Conservation (phyloP, 31 red algal species). For the Endocladia muricata region DNA sequence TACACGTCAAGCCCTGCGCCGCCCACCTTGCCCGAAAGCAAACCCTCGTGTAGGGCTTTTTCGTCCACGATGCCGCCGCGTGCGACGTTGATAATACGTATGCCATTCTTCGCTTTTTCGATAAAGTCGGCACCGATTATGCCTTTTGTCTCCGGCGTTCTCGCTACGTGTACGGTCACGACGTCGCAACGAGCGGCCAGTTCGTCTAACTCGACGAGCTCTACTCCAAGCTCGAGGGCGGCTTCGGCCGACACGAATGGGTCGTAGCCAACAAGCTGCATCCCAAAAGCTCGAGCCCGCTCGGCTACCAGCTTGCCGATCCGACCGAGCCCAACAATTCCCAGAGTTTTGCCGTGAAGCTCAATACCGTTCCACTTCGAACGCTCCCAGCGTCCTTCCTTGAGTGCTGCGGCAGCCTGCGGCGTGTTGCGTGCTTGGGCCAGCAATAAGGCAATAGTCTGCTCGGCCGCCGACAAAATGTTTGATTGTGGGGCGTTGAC, state of each 20-base stretch:
- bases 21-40: conserved; percentile 28
- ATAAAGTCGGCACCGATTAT: conserved; percentile 51
- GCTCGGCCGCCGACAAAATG: conserved; percentile 68
- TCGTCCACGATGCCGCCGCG: conserved; percentile 68
- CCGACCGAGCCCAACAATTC: conserved; percentile 62
- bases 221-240: conserved; percentile 33
- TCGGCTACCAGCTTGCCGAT: conserved; percentile 60
- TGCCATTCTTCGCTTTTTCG: conserved; percentile 14
- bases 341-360: conserved; percentile 53
- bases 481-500: conserved; percentile 73
- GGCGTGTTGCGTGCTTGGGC: conserved; percentile 17
- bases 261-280: conserved; percentile 68
- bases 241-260: conserved; percentile 41
- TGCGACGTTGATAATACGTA: conserved; percentile 58
- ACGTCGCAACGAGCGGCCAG: conserved; percentile 36
- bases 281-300: conserved; percentile 45
- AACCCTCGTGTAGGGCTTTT: conserved; percentile 46
- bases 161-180: conserved; percentile 56
- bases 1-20: conserved; percentile 65
- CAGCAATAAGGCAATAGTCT: conserved; percentile 53
- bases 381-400: conserved; percentile 41
- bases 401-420: conserved; percentile 42
- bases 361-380: conserved; percentile 50
- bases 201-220: conserved; percentile 6
- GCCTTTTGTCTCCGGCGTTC: conserved; percentile 32